phyloP scores from a whole-genome alignment of 2,329 filamentous ascomycete species.

The Cryoendolithus antarcticus region DNA sequence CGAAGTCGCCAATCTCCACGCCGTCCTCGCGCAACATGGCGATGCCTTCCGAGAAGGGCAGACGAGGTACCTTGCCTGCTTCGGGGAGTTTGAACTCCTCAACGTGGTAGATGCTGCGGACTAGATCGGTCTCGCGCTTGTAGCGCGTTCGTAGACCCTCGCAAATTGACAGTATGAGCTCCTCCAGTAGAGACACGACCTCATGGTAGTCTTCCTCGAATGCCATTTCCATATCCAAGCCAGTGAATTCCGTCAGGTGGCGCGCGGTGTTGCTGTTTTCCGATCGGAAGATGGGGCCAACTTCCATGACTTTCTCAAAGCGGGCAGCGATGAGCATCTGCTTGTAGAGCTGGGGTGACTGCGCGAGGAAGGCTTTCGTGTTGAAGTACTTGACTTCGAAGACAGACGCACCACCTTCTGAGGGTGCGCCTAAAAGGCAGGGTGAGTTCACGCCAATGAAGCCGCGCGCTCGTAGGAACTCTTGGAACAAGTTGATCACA shows the following conservation, averaged over 20 bases:
- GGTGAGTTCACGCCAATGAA: conserved; percentile 84
- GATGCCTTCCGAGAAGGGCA: conserved; percentile 69
- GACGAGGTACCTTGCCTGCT: conserved; percentile 59
- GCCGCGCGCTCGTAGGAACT: conserved; percentile 62
- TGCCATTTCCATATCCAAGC: conserved; percentile 83
- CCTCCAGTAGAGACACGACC: conserved; percentile 59
- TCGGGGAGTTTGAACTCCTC: conserved; percentile 66
- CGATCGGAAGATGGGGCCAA: conserved; percentile 70
- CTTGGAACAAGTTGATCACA: conserved; percentile 58
- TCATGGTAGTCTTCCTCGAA: conserved; percentile 69
- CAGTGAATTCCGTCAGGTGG: conserved; percentile 81
- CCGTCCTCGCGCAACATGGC: conserved; percentile 65
- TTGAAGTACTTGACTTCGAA: conserved; percentile 87
- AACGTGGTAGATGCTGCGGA: conserved; percentile 63
- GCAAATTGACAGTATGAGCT: conserved; percentile 68
- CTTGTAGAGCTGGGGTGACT: conserved; percentile 79
- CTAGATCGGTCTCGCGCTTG: conserved; percentile 57
- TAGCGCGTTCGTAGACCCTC: conserved; percentile 56
- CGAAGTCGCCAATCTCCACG: conserved; percentile 61
- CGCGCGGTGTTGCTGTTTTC: conserved; percentile 75
- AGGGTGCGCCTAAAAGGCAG: conserved; percentile 77
- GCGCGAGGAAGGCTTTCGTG: conserved; percentile 65
- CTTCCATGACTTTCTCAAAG: conserved; percentile 64
- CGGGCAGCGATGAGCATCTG: conserved; percentile 73
- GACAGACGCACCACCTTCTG: conserved; percentile 85